Evolutionary conservation across 352 stramenopile genomes (phyloP).

Genomic region (Pythium diclinum): DNA sequence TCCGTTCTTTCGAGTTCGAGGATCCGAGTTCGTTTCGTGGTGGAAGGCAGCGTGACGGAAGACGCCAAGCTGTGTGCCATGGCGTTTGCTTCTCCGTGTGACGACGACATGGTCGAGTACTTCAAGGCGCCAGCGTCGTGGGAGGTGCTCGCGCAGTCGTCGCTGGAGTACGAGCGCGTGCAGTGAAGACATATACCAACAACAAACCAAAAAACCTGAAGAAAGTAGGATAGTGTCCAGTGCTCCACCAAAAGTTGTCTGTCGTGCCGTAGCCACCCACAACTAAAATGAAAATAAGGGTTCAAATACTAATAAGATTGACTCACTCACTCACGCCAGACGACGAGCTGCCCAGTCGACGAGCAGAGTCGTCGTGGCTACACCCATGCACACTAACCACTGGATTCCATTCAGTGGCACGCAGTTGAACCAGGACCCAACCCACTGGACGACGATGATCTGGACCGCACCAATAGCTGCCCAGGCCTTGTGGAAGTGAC

Average conservation of each 20-base stretch:
- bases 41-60: constrained; percentile 42
- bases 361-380: not conserved
- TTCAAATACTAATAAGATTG: not conserved
- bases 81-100: constrained; percentile 37
- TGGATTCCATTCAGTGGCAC: not conserved
- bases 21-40: constrained; percentile 56
- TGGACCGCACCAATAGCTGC: not conserved
- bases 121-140: constrained; percentile 69
- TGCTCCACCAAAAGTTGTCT: not conserved
- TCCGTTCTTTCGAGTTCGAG: constrained; percentile 42
- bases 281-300: constrained; percentile 1
- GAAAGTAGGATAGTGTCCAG: not conserved
- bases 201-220: not conserved
- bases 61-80: constrained; percentile 31
- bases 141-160: constrained; percentile 63
- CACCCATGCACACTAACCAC: not conserved
- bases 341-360: not conserved
- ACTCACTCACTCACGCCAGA: not conserved
- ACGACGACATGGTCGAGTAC: constrained; percentile 65
- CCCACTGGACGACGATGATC: not conserved
- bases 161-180: constrained; percentile 47
- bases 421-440: constrained; percentile 2
- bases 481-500: not conserved
- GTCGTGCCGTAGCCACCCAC: not conserved
- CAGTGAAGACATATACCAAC: not conserved